Evolutionary conservation across 495 filamentous ascomycete species (phyloP).

Genomic region (Haplographium delicatum): DNA sequence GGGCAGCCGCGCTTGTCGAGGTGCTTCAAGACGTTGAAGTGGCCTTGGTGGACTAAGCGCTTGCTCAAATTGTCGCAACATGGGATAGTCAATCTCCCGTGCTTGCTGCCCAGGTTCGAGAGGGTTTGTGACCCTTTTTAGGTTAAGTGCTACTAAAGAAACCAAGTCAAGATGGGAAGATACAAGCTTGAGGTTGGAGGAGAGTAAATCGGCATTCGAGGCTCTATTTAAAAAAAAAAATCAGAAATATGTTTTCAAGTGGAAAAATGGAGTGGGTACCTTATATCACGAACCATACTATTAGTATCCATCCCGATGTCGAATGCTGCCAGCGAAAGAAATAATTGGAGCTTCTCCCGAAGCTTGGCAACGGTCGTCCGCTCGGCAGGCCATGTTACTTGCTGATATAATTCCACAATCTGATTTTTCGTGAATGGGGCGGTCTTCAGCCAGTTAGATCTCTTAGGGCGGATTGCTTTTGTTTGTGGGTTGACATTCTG

Average conservation of each 20-base stretch:
- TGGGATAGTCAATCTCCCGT: slow-evolving; percentile 15
- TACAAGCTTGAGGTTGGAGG: slow-evolving; percentile 13
- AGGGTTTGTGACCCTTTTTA: slow-evolving; percentile 14
- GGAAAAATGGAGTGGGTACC: not conserved
- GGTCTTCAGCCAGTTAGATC: slow-evolving; percentile 10
- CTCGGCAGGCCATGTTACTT: slow-evolving; percentile 15
- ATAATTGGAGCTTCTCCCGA: slow-evolving; percentile 7
- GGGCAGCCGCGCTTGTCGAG: not conserved
- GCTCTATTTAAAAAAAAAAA: not conserved
- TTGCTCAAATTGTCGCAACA: slow-evolving; percentile 11
- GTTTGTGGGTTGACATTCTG: slow-evolving; percentile 12
- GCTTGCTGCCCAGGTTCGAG: not conserved
- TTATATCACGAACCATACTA: slow-evolving; percentile 2
- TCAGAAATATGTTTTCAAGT: not conserved
- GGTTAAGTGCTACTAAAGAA: not conserved
- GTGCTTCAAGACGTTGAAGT: slow-evolving; percentile 1
- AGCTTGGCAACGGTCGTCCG: slow-evolving; percentile 2
- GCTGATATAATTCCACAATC: slow-evolving; percentile 2
- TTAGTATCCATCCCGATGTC: slow-evolving; percentile 4
- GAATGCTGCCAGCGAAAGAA: slow-evolving; percentile 5
- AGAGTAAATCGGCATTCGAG: not conserved
- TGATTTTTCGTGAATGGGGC: slow-evolving; percentile 10
- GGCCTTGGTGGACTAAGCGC: slow-evolving; percentile 5
- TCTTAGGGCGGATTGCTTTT: not conserved
- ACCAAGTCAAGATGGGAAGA: slow-evolving; percentile 10